A percentile compares a stretch with the other conserved stretches of the same genome.
phyloP scores from a whole-genome alignment of 2,329 filamentous ascomycete genomes.

The Cladosporium sp. region DNA sequence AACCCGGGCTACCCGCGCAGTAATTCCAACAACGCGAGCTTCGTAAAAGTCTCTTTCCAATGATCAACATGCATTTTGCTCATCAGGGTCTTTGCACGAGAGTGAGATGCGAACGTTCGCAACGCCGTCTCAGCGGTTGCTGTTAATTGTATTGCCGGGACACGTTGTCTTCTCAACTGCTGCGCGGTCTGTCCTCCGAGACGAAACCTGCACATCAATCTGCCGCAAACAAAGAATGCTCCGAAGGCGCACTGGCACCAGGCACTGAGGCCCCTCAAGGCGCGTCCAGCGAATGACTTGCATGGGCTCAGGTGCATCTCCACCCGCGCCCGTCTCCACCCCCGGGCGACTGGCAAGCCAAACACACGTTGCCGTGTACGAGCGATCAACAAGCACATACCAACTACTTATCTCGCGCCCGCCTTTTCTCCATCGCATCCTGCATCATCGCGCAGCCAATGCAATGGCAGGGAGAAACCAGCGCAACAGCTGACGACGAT shows the following conservation, averaged over 20 bases:
- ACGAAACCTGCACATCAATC: conserved; percentile 6
- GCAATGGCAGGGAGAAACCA: not conserved
- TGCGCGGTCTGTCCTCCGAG: not conserved
- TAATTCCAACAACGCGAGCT: conserved; percentile 9
- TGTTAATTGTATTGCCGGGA: not conserved
- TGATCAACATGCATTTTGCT: conserved; percentile 1
- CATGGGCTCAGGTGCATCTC: conserved; percentile 1
- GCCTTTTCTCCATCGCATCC: conserved; percentile 12
- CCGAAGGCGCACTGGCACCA: not conserved
- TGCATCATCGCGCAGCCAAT: conserved; percentile 1
- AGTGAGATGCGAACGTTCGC: not conserved
- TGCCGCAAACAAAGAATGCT: not conserved
- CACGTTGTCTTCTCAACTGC: conserved; percentile 13
- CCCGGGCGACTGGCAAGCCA: not conserved
- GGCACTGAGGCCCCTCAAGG: not conserved
- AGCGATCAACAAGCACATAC: conserved; percentile 14
- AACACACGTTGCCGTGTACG: conserved; percentile 4
- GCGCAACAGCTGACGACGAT: conserved; percentile 15
- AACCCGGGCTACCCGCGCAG: conserved; percentile 2
- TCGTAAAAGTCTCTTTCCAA: not conserved
- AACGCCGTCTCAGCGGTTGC: not conserved
- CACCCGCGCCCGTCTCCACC: conserved; percentile 3
- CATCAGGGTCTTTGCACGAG: conserved; percentile 10
- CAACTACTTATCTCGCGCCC: not conserved
- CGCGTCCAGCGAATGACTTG: conserved; percentile 14